These are phyloP conservation scores for Calonectria pauciramosa DNA, from an alignment of 2,329 filamentous ascomycete species.

Conservation along the genomic window DNA sequence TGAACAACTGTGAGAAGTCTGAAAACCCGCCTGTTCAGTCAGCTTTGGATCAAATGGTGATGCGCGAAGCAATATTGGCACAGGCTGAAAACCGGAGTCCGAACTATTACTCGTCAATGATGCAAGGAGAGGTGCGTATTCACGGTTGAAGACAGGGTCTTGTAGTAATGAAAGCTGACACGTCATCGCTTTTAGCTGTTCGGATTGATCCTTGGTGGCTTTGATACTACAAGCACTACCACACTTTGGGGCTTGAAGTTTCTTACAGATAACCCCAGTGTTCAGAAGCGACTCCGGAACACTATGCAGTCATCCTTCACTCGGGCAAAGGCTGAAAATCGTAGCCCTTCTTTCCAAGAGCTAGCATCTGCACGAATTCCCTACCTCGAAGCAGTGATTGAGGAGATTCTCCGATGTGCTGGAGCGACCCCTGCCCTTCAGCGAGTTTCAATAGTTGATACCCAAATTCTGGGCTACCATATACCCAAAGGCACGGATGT, in stretches of 20 bases:
- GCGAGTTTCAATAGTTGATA: constrained; percentile 49
- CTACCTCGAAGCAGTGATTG: constrained; percentile 54
- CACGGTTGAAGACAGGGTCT: neutral
- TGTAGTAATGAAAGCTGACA: neutral
- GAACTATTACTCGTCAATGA: neutral
- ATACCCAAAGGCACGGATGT: constrained; percentile 53
- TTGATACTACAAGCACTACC: constrained; percentile 43
- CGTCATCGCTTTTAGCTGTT: constrained; percentile 23
- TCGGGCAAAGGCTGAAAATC: constrained; percentile 30
- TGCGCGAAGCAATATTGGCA: neutral
- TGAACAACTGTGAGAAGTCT: neutral
- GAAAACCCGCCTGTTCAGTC: neutral
- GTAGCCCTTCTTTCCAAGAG: constrained; percentile 46
- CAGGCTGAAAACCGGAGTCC: neutral
- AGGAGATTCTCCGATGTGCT: constrained; percentile 51
- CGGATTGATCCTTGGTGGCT: constrained; percentile 44
- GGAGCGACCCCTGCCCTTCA: constrained; percentile 44
- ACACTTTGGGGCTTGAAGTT: constrained; percentile 43
- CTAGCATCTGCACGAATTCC: constrained; percentile 44
- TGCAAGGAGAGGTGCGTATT: constrained; percentile 2
- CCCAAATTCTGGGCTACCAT: constrained; percentile 47
- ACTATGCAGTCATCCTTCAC: constrained; percentile 33
- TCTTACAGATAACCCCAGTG: constrained; percentile 35
- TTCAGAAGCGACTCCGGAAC: constrained; percentile 47
- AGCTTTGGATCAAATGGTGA: neutral